These are phyloP conservation scores for Tremella mesenterica DNA, from an alignment of 768 basidiomycete genomes.

Conservation along the genomic window DNA sequence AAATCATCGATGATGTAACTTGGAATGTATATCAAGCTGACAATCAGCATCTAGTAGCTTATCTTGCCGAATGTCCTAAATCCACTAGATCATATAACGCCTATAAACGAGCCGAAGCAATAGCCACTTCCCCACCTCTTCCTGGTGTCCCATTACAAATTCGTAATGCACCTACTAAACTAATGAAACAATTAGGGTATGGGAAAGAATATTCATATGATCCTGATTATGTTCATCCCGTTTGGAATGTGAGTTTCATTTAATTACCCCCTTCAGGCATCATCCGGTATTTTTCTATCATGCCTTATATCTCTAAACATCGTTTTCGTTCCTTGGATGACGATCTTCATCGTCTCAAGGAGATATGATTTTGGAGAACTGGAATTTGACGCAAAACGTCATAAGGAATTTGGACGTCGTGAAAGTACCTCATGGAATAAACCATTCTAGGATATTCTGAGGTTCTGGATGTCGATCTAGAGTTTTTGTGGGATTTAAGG, in stretches of 20 bases:
- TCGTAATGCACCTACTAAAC: conserved; percentile 65
- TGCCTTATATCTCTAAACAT: neutral
- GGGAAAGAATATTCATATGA: conserved; percentile 59
- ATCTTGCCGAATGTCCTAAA: conserved; percentile 74
- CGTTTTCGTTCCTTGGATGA: too few species aligned
- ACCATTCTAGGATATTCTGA: neutral
- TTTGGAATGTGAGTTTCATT: conserved; percentile 45
- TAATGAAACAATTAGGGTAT: conserved; percentile 65
- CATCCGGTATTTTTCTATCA: too few species aligned
- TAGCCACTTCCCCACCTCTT: conserved; percentile 51
- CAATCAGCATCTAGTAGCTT: conserved; percentile 56
- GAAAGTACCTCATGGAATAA: neutral
- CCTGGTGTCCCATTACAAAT: conserved; percentile 61
- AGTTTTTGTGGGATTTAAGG: too few species aligned
- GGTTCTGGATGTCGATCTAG: too few species aligned
- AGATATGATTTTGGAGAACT: too few species aligned
- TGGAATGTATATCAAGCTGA: neutral
- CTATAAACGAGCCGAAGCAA: conserved; percentile 60
- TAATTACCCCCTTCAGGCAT: neutral
- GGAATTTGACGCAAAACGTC: too few species aligned
- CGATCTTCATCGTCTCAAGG: too few species aligned
- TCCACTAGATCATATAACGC: conserved; percentile 70
- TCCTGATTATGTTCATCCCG: conserved; percentile 60
- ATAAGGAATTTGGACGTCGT: neutral
- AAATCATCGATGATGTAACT: too few species aligned